phyloP scores from a whole-genome alignment of 202 grass and related monocot genomes.

The Miscanthus sacchariflorus region DNA sequence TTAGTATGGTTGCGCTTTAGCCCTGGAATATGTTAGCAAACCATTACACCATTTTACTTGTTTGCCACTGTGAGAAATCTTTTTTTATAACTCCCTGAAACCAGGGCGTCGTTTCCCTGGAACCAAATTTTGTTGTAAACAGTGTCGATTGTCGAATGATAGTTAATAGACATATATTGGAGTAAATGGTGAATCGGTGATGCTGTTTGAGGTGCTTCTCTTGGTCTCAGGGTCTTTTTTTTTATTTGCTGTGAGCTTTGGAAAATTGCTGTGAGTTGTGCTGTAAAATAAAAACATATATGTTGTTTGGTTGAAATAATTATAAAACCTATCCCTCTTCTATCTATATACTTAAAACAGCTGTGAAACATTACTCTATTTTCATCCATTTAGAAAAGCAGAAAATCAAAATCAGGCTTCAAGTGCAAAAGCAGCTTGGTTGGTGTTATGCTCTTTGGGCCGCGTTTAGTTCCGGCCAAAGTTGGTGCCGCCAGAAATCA shows the following conservation, averaged over 20 bases:
- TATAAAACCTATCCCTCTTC: no score
- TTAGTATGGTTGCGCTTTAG: slow-evolving; percentile 35
- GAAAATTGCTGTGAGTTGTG: not conserved
- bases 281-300: no score
- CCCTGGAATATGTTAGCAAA: slow-evolving; percentile 47
- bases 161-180: not conserved
- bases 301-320: no score
- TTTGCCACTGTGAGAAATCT: not conserved
- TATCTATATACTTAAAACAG: no score
- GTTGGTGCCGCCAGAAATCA: no score
- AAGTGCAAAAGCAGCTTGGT: no score
- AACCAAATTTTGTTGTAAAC: slow-evolving; percentile 53
- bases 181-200: not conserved
- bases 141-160: not conserved
- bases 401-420: no score
- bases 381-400: no score
- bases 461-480: no score
- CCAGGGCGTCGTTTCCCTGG: not conserved
- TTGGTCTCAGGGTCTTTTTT: not conserved
- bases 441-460: no score
- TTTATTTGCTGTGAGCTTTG: not conserved
- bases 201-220: not conserved
- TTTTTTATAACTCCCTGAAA: slow-evolving; percentile 18
- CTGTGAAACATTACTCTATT: no score
- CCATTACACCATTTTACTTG: slow-evolving; percentile 25